These are phyloP conservation scores for Naganishia vishniacii DNA, from an alignment of 768 basidiomycete genomes.

Conservation along the genomic window DNA sequence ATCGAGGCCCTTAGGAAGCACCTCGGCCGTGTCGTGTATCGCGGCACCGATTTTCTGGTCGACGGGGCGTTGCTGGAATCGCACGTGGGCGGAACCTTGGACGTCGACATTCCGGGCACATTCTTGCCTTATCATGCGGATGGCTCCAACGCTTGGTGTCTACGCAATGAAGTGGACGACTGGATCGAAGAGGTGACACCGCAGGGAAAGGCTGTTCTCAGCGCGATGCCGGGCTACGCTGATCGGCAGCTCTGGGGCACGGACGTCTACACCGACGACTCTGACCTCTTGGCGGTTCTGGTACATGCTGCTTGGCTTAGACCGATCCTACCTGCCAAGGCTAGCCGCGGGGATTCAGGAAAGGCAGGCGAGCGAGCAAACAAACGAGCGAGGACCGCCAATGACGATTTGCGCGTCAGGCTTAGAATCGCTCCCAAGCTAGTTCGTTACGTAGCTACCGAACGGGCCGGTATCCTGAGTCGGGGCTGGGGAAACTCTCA, in stretches of 20 bases:
- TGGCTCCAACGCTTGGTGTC: constrained; percentile 30
- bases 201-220: constrained; percentile 12
- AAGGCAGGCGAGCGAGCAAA: neutral
- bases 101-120: constrained; percentile 34
- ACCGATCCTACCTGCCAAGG: constrained; percentile 16
- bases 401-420: constrained; percentile 35
- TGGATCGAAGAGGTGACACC: constrained; percentile 34
- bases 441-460: constrained; percentile 47
- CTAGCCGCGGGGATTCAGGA: neutral
- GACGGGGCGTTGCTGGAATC: constrained; percentile 22
- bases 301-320: constrained; percentile 51
- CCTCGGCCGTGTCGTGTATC: constrained; percentile 31
- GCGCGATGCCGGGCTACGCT: constrained; percentile 12
- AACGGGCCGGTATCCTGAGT: constrained; percentile 47
- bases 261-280: constrained; percentile 53
- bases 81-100: constrained; percentile 34
- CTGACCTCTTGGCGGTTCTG: constrained; percentile 48
- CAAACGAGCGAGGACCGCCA: constrained; percentile 1
- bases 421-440: constrained; percentile 49
- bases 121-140: constrained; percentile 29
- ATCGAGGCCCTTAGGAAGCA: constrained; percentile 31
- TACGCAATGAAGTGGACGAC: constrained; percentile 36
- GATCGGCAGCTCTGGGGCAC: constrained; percentile 50
- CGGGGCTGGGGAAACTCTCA: constrained; percentile 53
- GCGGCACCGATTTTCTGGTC: constrained; percentile 34